phyloP scores from a whole-genome alignment of 116 monocot species.

The Posidonia oceanica region DNA sequence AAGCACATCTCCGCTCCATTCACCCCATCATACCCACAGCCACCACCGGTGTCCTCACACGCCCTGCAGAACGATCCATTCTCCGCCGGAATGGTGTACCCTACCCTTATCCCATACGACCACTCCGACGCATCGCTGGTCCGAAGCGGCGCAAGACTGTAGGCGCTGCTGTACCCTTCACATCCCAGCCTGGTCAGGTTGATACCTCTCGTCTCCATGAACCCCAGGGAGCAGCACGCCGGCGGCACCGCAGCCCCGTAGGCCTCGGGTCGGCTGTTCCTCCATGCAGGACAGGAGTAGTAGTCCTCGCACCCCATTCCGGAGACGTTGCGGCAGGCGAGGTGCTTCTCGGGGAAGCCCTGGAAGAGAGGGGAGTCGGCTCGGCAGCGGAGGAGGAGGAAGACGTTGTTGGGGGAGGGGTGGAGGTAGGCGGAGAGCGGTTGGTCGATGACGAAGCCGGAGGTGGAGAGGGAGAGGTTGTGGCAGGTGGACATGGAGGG shows the following conservation, averaged over 20 bases:
- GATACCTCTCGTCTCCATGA: constrained; percentile 32
- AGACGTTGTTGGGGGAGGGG: constrained; percentile 59
- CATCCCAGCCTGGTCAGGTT: constrained; percentile 63
- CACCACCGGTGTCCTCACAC: constrained; percentile 67
- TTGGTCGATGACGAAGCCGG: constrained; percentile 41
- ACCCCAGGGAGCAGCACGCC: constrained; percentile 59
- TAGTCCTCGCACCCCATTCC: constrained; percentile 78
- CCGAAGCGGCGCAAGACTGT: constrained; percentile 60
- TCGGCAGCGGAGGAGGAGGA: constrained; percentile 71
- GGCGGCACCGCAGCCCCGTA: constrained; percentile 28
- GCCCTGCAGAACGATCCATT: constrained; percentile 39
- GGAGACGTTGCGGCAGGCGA: constrained; percentile 62
- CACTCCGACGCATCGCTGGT: constrained; percentile 37
- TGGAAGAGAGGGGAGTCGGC: constrained; percentile 68
- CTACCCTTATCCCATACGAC: constrained; percentile 61
- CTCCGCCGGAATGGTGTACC: constrained; percentile 39
- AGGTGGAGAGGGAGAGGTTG: constrained; percentile 22
- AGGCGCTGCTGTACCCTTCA: constrained; percentile 84
- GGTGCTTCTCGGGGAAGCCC: constrained; percentile 57
- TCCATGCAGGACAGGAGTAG: constrained; percentile 69
- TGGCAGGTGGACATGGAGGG: constrained; percentile 84
- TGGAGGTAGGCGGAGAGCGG: constrained; percentile 44
- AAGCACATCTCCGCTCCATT: constrained; percentile 30
- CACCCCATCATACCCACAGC: constrained; percentile 44
- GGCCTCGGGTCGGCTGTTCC: constrained; percentile 11